phyloP scores from a whole-genome alignment of 2,329 filamentous ascomycete genomes.

The Arachnomyces sp. region DNA sequence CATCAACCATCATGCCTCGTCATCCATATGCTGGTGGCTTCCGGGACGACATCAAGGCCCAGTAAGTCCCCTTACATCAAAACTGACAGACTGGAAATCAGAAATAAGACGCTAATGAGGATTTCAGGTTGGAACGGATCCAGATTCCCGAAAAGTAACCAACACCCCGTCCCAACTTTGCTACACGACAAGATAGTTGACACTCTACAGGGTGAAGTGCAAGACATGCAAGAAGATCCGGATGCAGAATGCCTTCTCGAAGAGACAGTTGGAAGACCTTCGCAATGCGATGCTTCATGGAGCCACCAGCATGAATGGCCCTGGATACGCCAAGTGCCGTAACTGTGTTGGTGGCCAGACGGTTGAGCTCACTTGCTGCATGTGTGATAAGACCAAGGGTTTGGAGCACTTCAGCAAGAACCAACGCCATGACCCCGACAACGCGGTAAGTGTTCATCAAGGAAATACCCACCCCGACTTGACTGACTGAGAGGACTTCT shows the following conservation, averaged over 20 bases:
- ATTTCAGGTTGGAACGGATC: conserved; percentile 20
- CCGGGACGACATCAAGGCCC: no score
- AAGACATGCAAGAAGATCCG: conserved; percentile 38
- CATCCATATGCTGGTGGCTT: no score
- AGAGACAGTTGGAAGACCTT: conserved; percentile 38
- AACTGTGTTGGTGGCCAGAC: conserved; percentile 37
- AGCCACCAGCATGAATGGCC: conserved; percentile 11
- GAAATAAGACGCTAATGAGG: neutral
- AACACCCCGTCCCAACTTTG: neutral
- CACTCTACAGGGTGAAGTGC: conserved; percentile 37
- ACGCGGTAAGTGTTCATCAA: conserved; percentile 32
- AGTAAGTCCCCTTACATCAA: no score
- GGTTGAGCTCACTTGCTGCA: conserved; percentile 42
- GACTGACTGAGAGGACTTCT: no score
- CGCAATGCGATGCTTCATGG: conserved; percentile 17
- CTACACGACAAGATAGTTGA: neutral
- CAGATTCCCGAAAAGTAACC: conserved; percentile 26
- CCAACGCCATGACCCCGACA: conserved; percentile 40
- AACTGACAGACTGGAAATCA: no score
- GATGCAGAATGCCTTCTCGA: conserved; percentile 35
- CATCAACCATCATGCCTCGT: no score
- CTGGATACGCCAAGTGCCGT: conserved; percentile 33
- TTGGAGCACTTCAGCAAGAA: conserved; percentile 44
- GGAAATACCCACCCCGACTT: no score
- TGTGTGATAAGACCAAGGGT: conserved; percentile 41